Conservation (phyloP, 2,329 filamentous ascomycete species). For the Raffaelea deltoideospora region DNA sequence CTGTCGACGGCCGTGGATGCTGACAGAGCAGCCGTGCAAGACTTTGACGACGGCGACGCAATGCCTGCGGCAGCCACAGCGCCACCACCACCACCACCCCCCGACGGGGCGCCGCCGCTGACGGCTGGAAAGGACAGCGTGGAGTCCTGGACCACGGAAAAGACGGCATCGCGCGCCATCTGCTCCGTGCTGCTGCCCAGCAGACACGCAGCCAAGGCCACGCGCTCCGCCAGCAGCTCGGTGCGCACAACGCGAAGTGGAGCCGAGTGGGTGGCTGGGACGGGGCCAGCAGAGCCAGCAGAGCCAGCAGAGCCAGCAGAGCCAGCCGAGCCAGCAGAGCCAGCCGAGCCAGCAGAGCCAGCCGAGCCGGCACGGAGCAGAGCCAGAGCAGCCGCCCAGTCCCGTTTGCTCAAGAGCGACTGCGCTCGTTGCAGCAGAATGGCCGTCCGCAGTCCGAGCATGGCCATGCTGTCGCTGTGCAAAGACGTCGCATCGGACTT, state of each 20-base stretch:
- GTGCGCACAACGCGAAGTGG: too few relatives aligned
- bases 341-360: neutral
- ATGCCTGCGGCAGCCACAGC: slow-evolving; percentile 13
- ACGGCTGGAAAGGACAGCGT: slow-evolving; percentile 76
- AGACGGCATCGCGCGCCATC: slow-evolving; percentile 68
- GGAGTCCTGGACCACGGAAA: slow-evolving; percentile 82
- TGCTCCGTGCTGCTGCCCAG: slow-evolving; percentile 54
- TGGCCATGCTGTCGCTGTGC: slow-evolving; percentile 11
- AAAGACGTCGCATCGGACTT: too few relatives aligned
- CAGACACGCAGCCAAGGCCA: slow-evolving; percentile 52
- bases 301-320: too few relatives aligned
- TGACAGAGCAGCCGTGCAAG: slow-evolving; percentile 11
- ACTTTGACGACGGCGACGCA: slow-evolving; percentile 19
- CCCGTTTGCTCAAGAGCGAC: slow-evolving; percentile 30
- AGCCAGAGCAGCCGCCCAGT: slow-evolving; percentile 42
- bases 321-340: too few relatives aligned
- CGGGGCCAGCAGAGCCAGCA: too few relatives aligned
- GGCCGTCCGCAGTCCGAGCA: slow-evolving; percentile 20
- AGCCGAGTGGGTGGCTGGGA: too few relatives aligned
- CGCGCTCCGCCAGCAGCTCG: slow-evolving; percentile 33
- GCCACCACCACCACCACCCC: slow-evolving; percentile 11
- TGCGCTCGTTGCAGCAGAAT: slow-evolving; percentile 28
- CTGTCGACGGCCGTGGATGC: neutral
- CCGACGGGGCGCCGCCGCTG: slow-evolving; percentile 13
- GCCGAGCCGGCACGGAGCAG: slow-evolving; percentile 27